Conservation (phyloP, 306 rosid species). For the Medicago ruthenica region DNA sequence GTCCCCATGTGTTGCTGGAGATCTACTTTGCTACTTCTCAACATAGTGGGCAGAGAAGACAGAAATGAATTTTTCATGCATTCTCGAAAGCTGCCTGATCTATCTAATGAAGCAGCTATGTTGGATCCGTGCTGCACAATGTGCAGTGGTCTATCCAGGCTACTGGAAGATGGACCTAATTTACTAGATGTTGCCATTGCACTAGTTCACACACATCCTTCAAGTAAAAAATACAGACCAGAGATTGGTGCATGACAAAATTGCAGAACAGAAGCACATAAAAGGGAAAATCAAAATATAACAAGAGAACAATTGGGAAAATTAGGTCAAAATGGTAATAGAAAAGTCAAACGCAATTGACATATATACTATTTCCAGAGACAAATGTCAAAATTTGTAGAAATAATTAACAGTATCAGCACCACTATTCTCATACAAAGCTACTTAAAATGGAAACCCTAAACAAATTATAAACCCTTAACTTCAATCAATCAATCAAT, state of each 20-base stretch:
- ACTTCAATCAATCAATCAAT: conserved; percentile 23
- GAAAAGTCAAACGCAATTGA: conserved; percentile 39
- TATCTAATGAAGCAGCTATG: conserved; percentile 80
- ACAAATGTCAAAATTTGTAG: conserved; percentile 43
- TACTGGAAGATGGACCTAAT: conserved; percentile 83
- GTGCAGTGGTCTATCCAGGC: conserved; percentile 88
- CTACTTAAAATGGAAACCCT: conserved; percentile 23
- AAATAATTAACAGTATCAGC: conserved; percentile 36
- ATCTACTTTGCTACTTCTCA: conserved; percentile 78
- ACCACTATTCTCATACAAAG: conserved; percentile 14
- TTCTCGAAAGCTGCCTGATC: conserved; percentile 90
- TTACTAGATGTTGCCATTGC: conserved; percentile 93
- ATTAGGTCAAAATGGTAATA: conserved; percentile 47
- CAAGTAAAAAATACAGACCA: conserved; percentile 59
- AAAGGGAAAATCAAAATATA: conserved; percentile 51
- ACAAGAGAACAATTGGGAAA: conserved; percentile 41
- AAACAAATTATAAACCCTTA: neutral
- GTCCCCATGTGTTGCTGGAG: conserved; percentile 71
- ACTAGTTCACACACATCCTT: conserved; percentile 65
- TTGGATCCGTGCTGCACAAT: conserved; percentile 96
- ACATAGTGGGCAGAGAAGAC: conserved; percentile 88
- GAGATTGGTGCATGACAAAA: conserved; percentile 73
- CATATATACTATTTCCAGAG: conserved; percentile 39
- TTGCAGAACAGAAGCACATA: conserved; percentile 55
- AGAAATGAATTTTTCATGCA: conserved; percentile 77